These are phyloP conservation scores for Musa schizocarpa DNA, from an alignment of 176 grass and related monocot genomes.

Conservation along the genomic window DNA sequence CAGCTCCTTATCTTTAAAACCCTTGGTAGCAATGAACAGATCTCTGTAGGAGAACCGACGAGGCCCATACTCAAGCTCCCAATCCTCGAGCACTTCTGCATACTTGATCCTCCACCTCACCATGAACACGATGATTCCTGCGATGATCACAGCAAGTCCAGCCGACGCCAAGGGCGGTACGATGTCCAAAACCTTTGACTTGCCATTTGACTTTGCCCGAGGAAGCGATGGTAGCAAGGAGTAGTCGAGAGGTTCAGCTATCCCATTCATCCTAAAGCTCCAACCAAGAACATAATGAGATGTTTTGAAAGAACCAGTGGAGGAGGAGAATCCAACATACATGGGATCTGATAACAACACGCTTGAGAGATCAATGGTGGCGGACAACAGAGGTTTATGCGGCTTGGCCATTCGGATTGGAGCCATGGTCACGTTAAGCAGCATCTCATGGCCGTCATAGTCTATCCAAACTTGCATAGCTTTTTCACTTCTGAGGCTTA, in stretches of 20 bases:
- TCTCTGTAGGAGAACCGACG: constrained; percentile 3
- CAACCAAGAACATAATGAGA: not conserved
- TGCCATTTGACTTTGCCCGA: not conserved
- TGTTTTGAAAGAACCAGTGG: not conserved
- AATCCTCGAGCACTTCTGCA: not conserved
- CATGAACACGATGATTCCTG: not conserved
- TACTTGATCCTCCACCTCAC: not conserved
- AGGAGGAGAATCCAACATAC: constrained; percentile 32
- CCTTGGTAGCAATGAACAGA: not conserved
- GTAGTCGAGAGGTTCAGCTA: not conserved
- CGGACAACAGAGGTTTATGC: not conserved
- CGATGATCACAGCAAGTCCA: not conserved
- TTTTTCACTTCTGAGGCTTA: not conserved
- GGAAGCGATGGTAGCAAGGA: not conserved
- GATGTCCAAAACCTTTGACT: not conserved
- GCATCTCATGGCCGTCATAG: not conserved
- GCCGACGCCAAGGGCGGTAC: not conserved
- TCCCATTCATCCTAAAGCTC: not conserved
- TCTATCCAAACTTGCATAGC: constrained; percentile 11
- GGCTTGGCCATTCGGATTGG: not conserved
- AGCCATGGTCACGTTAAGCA: not conserved
- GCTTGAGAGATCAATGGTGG: not conserved
- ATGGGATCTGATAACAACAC: not conserved
- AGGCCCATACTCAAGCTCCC: not conserved
- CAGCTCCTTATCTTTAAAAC: constrained; percentile 14